Conservation (phyloP, 257 asterid species). For the Plantago elongata region DNA sequence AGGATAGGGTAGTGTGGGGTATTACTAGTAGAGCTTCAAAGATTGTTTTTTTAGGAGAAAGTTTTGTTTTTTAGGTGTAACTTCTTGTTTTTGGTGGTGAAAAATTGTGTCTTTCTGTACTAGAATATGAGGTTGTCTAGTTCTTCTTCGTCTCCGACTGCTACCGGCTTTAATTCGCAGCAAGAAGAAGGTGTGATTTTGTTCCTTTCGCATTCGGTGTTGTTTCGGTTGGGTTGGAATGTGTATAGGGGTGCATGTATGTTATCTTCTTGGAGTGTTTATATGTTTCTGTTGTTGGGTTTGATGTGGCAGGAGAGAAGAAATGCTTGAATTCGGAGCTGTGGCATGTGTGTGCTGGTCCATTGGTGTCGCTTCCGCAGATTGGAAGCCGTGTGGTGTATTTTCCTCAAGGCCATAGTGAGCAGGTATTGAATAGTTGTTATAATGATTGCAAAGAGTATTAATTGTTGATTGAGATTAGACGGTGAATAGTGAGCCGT, state of each 20-base stretch:
- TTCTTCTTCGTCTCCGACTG: constrained; percentile 34
- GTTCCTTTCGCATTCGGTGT: background rate
- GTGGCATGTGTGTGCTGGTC: constrained; percentile 99
- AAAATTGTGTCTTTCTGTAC: constrained; percentile 19
- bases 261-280: background rate
- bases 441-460: background rate
- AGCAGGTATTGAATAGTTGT: constrained; percentile 47
- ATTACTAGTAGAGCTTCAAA: constrained; percentile 4
- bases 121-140: constrained; percentile 73
- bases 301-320: constrained; percentile 53
- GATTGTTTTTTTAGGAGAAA: background rate
- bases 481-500: background rate
- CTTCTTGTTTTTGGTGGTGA: constrained; percentile 14
- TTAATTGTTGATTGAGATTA: background rate
- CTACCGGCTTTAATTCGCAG: constrained; percentile 56
- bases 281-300: background rate
- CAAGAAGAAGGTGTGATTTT: constrained; percentile 57
- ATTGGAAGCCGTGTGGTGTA: constrained; percentile 84
- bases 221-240: background rate
- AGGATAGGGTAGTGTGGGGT: constrained; percentile 44
- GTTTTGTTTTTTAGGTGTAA: constrained; percentile 18
- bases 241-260: background rate
- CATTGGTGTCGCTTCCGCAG: constrained; percentile 83
- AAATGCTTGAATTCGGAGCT: constrained; percentile 94
- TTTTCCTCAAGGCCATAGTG: constrained; percentile 94